Evolutionary conservation across 2,329 filamentous ascomycete genomes (phyloP).

Genomic region (Botrytis elliptica): DNA sequence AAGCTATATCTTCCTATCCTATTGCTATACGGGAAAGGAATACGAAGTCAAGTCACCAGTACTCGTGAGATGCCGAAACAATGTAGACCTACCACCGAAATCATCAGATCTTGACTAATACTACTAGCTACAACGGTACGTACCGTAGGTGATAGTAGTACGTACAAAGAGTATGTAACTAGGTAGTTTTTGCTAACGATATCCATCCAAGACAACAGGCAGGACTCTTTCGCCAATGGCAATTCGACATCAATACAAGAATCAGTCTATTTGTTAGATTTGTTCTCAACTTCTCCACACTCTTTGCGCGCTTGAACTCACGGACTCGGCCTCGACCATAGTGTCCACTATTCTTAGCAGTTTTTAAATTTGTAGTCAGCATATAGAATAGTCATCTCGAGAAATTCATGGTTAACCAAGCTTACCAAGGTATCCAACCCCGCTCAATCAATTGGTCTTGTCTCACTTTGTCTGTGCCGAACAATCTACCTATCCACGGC

Average conservation of each 20-base stretch:
- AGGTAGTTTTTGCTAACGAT: background rate
- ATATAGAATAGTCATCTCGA: conserved; percentile 1
- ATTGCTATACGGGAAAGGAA: background rate
- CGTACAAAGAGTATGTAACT: conserved; percentile 1
- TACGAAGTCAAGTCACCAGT: background rate
- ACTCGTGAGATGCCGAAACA: background rate
- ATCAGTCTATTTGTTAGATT: conserved; percentile 11
- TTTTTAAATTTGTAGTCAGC: conserved; percentile 15
- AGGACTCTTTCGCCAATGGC: background rate
- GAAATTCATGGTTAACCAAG: conserved; percentile 5
- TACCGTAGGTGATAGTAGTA: background rate
- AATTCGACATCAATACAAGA: background rate
- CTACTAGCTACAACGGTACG: background rate
- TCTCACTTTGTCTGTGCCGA: conserved; percentile 15
- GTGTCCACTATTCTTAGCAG: conserved; percentile 25
- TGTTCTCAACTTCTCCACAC: conserved; percentile 21
- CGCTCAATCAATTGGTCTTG: conserved; percentile 16
- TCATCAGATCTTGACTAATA: background rate
- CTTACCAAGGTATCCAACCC: conserved; percentile 21
- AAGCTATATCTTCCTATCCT: background rate
- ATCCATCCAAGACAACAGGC: conserved; percentile 5
- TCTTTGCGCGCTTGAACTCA: conserved; percentile 14
- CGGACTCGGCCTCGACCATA: conserved; percentile 23
- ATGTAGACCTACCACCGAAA: background rate
- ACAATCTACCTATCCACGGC: background rate